Evolutionary conservation across 257 asterid species (phyloP).

Genomic region (Pogostemon cablin): DNA sequence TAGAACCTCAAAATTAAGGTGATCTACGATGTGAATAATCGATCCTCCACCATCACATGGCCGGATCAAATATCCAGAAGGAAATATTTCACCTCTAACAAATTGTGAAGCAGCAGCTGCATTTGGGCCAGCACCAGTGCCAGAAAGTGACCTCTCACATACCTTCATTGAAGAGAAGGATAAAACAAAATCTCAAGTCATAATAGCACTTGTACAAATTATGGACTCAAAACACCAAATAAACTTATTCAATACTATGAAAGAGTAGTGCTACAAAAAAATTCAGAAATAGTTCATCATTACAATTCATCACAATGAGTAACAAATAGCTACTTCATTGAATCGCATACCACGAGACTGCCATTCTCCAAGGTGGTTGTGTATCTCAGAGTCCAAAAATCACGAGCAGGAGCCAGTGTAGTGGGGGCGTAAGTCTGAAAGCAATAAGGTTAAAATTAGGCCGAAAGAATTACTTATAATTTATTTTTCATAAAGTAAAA

Average conservation of each 20-base stretch:
- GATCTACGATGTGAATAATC: constrained; percentile 93
- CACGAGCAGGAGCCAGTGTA: constrained; percentile 94
- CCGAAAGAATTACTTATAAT: too few relatives aligned
- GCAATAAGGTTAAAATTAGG: neutral
- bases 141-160: constrained; percentile 93
- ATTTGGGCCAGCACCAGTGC: constrained; percentile 86
- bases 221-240: neutral
- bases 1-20: constrained; percentile 77
- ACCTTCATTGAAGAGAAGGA: constrained; percentile 52
- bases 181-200: constrained; percentile 18
- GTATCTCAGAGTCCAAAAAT: constrained; percentile 98
- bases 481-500: too few relatives aligned
- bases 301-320: neutral
- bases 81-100: constrained; percentile 89
- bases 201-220: neutral
- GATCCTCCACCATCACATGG: constrained; percentile 99
- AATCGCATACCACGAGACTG: constrained; percentile 81
- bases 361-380: constrained; percentile 89
- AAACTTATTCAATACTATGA: neutral
- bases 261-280: neutral
- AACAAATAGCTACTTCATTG: neutral
- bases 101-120: constrained; percentile 79
- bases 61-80: constrained; percentile 86
- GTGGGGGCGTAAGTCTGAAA: constrained; percentile 93
- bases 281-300: neutral